These are phyloP conservation scores for Acanthochlamys bracteata DNA, from an alignment of 106 monocot genomes.

Conservation along the genomic window DNA sequence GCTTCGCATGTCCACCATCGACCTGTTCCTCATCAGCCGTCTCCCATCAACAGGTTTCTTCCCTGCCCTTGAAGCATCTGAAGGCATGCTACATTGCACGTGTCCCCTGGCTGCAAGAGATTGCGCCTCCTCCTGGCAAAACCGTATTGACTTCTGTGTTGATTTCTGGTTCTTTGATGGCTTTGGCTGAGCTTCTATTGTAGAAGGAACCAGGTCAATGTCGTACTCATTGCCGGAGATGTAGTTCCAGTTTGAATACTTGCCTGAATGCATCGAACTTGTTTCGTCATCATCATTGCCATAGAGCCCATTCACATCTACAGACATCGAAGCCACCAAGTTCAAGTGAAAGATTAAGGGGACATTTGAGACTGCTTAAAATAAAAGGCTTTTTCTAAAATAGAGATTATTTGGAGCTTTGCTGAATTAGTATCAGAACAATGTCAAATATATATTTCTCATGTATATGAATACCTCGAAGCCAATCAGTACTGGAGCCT, in stretches of 20 bases:
- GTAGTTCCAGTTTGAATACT: constrained; percentile 62
- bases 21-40: constrained; percentile 35
- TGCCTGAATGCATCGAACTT: constrained; percentile 51
- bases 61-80: constrained; percentile 11
- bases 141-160: constrained; percentile 24
- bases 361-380: too few relatives aligned
- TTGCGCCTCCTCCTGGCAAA: constrained; percentile 21
- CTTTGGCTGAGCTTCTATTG: background rate
- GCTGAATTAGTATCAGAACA: background rate
- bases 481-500: constrained; percentile 22
- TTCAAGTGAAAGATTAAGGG: too few relatives aligned
- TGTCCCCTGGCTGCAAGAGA: constrained; percentile 9
- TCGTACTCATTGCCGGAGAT: constrained; percentile 41
- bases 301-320: background rate
- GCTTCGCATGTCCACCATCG: constrained; percentile 56
- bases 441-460: background rate
- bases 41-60: constrained; percentile 8
- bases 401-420: background rate
- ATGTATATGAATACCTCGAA: constrained; percentile 25
- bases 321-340: background rate
- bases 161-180: background rate
- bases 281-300: constrained; percentile 26
- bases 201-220: background rate
- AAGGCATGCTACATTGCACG: constrained; percentile 13
- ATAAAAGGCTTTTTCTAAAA: too few relatives aligned